Evolutionary conservation across 805 yeast species (phyloP), one percentile per base, ranked within the genome.

Genomic region (Zygosaccharomyces kombuchaensis): DNA sequence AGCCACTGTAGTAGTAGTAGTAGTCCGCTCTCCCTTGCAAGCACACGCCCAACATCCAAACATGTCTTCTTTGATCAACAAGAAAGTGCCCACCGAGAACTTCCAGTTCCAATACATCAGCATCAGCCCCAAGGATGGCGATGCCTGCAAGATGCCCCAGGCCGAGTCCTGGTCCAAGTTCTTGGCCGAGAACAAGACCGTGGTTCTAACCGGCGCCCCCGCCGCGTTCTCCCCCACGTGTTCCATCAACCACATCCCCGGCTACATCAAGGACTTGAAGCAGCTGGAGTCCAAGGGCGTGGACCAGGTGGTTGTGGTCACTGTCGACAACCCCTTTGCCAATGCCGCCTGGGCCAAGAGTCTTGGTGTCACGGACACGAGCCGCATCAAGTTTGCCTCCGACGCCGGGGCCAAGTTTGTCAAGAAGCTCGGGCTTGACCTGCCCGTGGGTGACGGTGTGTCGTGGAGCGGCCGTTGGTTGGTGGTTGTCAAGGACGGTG

Each of bases 221-320:
- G 95, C 90, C 51, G 93, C 95, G 9, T 87, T 85, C 74, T 85
- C 95, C 22, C 95, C 91, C 46, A 80, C 91, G 6, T 85, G 93
- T 67, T 74, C 85, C 40, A 78, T 75, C 41, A 72, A 77, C 56
- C 93, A 84, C 66, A 75, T 84, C 49, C 91, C 91, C 46, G 86
- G 81, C 19, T 83, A 69, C 70, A 63, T 83, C 47, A 59, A 68
- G 47, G 69, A 78, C 52, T 63, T 75, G 44, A 63, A 62, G 17
- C 75, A 77, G 44, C 75, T 86, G 32, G 66, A 73, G 57, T 66
- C 70, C 45, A 82, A 81, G 67, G 80, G 82, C 31, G 81, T 82
- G 37, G 86, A 82, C 60, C 73, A 73, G 57, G 70, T 84, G 47
- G 68, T 84, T 44, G 81, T 84, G 10, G 58, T 83, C 47, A 74